Evolutionary conservation across 2,329 filamentous ascomycete species (phyloP).

Genomic region (Fusarium sp.): DNA sequence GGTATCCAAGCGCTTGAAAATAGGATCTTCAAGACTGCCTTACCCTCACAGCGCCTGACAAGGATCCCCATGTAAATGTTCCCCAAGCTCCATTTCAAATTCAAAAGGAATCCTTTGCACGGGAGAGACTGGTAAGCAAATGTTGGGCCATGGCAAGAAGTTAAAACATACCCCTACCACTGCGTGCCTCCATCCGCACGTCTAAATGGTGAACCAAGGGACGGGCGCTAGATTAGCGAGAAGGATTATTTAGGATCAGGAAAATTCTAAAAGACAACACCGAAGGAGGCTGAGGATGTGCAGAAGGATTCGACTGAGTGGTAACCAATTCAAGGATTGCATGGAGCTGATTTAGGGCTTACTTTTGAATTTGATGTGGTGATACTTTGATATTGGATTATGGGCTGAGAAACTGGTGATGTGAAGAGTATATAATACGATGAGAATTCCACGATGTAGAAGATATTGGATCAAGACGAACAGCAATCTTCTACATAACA

Average conservation of each 20-base stretch:
- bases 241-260: constrained; percentile 12
- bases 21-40: neutral
- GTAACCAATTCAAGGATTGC: neutral
- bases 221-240: constrained; percentile 4
- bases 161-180: constrained; percentile 12
- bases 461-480: neutral
- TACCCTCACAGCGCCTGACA: neutral
- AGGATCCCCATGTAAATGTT: neutral
- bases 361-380: neutral
- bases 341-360: constrained; percentile 4
- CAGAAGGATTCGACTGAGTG: neutral
- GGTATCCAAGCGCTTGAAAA: too few relatives aligned
- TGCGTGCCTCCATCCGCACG: constrained; percentile 1
- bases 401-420: neutral
- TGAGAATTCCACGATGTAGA: neutral
- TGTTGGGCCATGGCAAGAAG: neutral
- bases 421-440: neutral
- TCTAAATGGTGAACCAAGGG: constrained; percentile 13
- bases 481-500: neutral
- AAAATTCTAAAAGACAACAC: constrained; percentile 1
- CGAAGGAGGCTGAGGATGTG: neutral
- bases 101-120: neutral
- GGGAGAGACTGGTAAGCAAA: neutral
- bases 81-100: neutral
- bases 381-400: neutral